phyloP scores from a whole-genome alignment of 345 rosid genomes.

The Syzygium grande region DNA sequence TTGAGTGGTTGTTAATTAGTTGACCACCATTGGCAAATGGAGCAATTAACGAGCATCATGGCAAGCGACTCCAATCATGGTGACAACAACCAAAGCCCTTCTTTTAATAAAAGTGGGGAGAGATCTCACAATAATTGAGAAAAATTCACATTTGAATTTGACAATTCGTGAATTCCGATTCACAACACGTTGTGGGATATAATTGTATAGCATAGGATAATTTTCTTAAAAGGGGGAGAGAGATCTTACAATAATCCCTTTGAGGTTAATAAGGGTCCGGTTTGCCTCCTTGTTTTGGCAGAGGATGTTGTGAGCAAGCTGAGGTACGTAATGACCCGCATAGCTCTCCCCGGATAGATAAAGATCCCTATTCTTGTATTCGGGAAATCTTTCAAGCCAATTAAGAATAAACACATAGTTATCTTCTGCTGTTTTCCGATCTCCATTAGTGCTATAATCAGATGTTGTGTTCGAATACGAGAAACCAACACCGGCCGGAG shows the following conservation, averaged over 20 bases:
- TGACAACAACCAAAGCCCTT: neutral
- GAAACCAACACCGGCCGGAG: slow-evolving; percentile 90
- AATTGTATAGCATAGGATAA: neutral
- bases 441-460: slow-evolving; percentile 43
- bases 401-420: slow-evolving; percentile 56
- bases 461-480: slow-evolving; percentile 70
- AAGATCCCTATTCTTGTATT: slow-evolving; percentile 54
- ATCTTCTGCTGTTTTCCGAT: slow-evolving; percentile 50
- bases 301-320: slow-evolving; percentile 62
- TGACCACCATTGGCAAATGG: neutral
- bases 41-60: neutral
- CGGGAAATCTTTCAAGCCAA: slow-evolving; percentile 90
- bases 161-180: neutral
- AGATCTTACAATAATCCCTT: slow-evolving; percentile 51
- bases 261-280: slow-evolving; percentile 52
- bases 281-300: slow-evolving; percentile 32
- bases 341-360: slow-evolving; percentile 90
- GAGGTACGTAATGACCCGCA: slow-evolving; percentile 86
- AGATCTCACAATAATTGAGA: neutral
- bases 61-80: neutral
- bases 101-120: neutral
- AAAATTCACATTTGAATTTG: neutral
- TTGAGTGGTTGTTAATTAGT: neutral
- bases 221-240: neutral
- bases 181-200: neutral